Conservation (phyloP, 179 eudicot species). For the Gypsophila paniculata region DNA sequence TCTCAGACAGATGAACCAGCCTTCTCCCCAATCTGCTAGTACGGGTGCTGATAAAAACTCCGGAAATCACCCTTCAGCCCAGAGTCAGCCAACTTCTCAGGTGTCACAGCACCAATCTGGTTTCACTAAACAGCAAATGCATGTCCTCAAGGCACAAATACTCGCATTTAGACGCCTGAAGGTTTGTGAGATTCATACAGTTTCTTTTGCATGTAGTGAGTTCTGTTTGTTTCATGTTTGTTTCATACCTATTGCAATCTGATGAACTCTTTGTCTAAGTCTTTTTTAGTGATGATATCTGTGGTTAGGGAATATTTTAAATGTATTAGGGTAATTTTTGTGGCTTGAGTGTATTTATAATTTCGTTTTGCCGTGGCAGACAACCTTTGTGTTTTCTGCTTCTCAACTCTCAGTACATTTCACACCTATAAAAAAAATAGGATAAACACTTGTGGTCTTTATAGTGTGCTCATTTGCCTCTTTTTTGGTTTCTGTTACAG, state of each 20-base stretch:
- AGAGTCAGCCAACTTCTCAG: conserved; percentile 43
- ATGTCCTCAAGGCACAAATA: conserved; percentile 97
- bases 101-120: conserved; percentile 42
- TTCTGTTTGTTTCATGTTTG: conserved; percentile 8
- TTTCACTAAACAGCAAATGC: conserved; percentile 86
- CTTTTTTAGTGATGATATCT: background rate
- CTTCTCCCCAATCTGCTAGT: conserved; percentile 56
- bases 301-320: background rate
- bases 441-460: conserved; percentile 1
- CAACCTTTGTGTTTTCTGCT: conserved; percentile 2
- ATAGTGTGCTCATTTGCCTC: conserved; percentile 11
- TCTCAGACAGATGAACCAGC: conserved; percentile 54
- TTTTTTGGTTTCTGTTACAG: conserved; percentile 35
- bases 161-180: conserved; percentile 90
- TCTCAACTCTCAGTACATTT: background rate
- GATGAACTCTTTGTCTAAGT: conserved; percentile 5
- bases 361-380: background rate
- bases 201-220: conserved; percentile 1
- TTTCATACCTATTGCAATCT: background rate
- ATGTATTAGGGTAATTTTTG: background rate
- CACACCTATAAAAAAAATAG: background rate
- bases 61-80: conserved; percentile 44
- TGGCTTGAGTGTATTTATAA: background rate
- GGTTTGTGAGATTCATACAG: conserved; percentile 37
- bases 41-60: conserved; percentile 45